Percentiles rank a stretch among this genome's conserved stretches.
Evolutionary conservation across 306 rosid species (phyloP).

Genomic region (Herpetospermum pedunculosum): DNA sequence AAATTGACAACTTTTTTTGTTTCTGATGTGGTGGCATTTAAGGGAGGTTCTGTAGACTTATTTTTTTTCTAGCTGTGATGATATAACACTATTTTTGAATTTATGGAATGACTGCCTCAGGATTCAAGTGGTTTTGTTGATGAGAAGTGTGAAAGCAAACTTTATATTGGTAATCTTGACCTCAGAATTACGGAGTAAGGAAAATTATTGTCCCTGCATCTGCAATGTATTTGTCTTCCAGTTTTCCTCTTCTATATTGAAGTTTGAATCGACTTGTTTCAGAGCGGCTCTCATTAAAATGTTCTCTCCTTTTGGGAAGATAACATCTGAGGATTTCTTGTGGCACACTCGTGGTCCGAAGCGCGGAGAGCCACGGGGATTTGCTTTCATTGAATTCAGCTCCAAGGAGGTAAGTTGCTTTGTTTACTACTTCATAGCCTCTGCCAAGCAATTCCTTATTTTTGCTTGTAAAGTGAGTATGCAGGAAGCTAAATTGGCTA

Average conservation of each 20-base stretch:
- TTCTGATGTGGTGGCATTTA: background rate
- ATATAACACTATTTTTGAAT: background rate
- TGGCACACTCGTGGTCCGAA: conserved; percentile 89
- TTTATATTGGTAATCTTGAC: conserved; percentile 83
- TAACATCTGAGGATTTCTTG: conserved; percentile 67
- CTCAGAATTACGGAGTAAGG: conserved; percentile 91
- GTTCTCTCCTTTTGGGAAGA: conserved; percentile 86
- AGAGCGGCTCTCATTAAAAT: conserved; percentile 82
- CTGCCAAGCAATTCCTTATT: conserved; percentile 47
- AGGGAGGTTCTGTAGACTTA: background rate
- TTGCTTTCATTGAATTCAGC: conserved; percentile 77
- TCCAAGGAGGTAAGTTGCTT: conserved; percentile 53
- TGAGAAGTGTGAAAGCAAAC: conserved; percentile 62
- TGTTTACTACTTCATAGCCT: background rate
- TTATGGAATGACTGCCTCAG: conserved; percentile 27
- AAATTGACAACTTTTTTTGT: background rate
- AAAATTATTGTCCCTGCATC: background rate
- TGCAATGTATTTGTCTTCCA: background rate
- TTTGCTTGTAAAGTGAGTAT: conserved; percentile 82
- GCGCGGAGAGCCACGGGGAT: conserved; percentile 85
- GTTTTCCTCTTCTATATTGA: conserved; percentile 7
- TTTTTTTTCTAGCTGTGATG: background rate
- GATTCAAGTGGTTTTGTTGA: conserved; percentile 39
- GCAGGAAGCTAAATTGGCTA: conserved; percentile 96
- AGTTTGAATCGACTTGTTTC: conserved; percentile 15